Evolutionary conservation across 306 rosid species (phyloP).

Genomic region (Acacia acuminata): DNA sequence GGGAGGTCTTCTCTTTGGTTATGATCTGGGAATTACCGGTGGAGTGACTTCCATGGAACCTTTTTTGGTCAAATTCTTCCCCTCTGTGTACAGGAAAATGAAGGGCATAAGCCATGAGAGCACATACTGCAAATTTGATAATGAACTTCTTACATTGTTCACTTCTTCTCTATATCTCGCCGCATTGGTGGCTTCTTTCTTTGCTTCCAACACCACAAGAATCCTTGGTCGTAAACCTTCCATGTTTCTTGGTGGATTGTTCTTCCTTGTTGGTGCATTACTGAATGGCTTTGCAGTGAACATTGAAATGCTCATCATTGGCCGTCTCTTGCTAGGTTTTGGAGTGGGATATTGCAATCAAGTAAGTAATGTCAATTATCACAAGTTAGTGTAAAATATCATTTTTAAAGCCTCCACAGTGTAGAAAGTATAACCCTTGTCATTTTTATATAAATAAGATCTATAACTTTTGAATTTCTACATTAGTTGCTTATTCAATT

Average conservation of each 20-base stretch:
- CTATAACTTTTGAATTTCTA: too few species aligned
- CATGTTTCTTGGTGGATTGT: constrained; percentile 12
- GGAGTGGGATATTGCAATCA: constrained; percentile 13
- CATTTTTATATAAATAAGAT: too few species aligned
- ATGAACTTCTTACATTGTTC: neutral
- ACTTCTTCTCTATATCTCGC: neutral
- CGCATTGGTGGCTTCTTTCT: constrained; percentile 2
- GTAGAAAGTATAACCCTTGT: too few species aligned
- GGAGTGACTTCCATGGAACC: constrained; percentile 10
- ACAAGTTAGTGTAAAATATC: too few species aligned
- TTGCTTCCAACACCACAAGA: constrained; percentile 6
- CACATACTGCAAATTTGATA: neutral
- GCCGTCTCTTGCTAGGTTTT: constrained; percentile 2
- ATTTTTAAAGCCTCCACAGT: too few species aligned
- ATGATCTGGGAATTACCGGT: constrained; percentile 2
- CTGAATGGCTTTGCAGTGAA: neutral
- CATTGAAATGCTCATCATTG: neutral
- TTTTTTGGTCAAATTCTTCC: neutral
- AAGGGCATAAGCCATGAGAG: neutral
- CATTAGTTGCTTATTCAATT: too few species aligned
- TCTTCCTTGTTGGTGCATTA: neutral
- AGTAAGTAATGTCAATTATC: neutral
- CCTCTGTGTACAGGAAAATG: neutral
- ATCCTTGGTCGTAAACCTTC: constrained; percentile 5
- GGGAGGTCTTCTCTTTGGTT: constrained; percentile 7